A percentile compares a stretch with the other conserved stretches of the same genome.
Evolutionary conservation across 441 rosid species (phyloP).

Genomic region (Macaranga tanarius): DNA sequence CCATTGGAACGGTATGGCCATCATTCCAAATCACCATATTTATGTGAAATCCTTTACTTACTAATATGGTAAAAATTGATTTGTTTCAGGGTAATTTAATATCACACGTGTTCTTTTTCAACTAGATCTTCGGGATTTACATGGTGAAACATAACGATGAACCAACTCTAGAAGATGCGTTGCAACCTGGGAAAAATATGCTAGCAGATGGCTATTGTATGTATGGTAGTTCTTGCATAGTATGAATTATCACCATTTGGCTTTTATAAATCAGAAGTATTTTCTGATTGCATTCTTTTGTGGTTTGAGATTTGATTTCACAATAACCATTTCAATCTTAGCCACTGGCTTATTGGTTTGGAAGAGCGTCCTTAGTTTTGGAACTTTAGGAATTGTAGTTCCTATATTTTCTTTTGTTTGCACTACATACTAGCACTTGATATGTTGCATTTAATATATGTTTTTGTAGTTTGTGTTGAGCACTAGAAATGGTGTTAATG

Average conservation of each 20-base stretch:
- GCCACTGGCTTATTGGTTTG: not conserved
- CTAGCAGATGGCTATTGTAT: slow-evolving; percentile 98
- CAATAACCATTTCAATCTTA: not conserved
- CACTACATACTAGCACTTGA: not conserved
- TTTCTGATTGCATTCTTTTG: not conserved
- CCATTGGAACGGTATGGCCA: slow-evolving; percentile 85
- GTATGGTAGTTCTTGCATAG: slow-evolving; percentile 99
- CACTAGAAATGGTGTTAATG: slow-evolving; percentile 86
- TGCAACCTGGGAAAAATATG: slow-evolving; percentile 88
- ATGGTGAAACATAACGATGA: slow-evolving; percentile 60
- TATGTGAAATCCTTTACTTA: slow-evolving; percentile 9
- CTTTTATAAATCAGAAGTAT: not conserved
- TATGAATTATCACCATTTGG: slow-evolving; percentile 27
- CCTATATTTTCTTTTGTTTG: not conserved
- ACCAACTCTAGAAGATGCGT: slow-evolving; percentile 75
- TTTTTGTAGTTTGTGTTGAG: slow-evolving; percentile 80
- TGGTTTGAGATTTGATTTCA: not conserved
- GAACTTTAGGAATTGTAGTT: not conserved
- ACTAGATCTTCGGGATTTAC: slow-evolving; percentile 94
- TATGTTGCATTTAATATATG: not conserved
- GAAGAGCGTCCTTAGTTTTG: not conserved
- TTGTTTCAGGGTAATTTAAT: slow-evolving; percentile 23
- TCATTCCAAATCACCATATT: slow-evolving; percentile 8
- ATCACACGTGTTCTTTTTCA: slow-evolving; percentile 26
- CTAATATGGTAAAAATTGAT: slow-evolving; percentile 7